Evolutionary conservation across 805 yeast genomes (phyloP).

Genomic region (Kregervanrija pseudodelftensis): DNA sequence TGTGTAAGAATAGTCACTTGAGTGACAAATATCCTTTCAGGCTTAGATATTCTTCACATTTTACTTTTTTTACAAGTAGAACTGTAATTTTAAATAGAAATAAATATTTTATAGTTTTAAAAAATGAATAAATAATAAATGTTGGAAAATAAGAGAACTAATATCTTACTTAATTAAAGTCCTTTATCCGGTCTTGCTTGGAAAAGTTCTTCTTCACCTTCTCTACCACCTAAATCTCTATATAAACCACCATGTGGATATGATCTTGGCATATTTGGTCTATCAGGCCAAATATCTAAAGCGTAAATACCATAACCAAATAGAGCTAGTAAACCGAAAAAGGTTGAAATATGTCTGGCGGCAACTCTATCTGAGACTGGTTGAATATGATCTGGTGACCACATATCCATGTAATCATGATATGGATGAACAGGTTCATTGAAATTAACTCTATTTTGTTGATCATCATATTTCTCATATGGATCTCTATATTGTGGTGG

Average conservation of each 20-base stretch:
- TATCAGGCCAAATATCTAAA: conserved; percentile 52
- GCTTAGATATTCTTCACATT: too few species aligned
- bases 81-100: too few species aligned
- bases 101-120: too few species aligned
- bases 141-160: background rate
- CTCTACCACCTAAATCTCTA: conserved; percentile 61
- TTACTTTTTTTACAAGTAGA: too few species aligned
- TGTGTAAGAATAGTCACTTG: too few species aligned
- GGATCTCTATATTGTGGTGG: conserved; percentile 58
- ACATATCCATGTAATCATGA: conserved; percentile 70
- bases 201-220: conserved; percentile 35
- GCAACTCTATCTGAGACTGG: conserved; percentile 56
- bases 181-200: conserved; percentile 37
- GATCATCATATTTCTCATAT: conserved; percentile 68
- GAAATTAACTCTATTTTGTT: conserved; percentile 71
- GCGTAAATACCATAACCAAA: conserved; percentile 39
- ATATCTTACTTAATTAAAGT: conserved; percentile 3
- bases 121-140: too few species aligned
- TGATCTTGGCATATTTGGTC: conserved; percentile 69
- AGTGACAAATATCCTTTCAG: too few species aligned
- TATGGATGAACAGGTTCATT: conserved; percentile 65
- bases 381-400: conserved; percentile 78
- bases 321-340: conserved; percentile 42
- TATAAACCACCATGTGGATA: conserved; percentile 74
- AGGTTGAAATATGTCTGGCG: conserved; percentile 45